Evolutionary conservation across 768 basidiomycete genomes (phyloP).

Genomic region (Pulveroboletus ravenelii): DNA sequence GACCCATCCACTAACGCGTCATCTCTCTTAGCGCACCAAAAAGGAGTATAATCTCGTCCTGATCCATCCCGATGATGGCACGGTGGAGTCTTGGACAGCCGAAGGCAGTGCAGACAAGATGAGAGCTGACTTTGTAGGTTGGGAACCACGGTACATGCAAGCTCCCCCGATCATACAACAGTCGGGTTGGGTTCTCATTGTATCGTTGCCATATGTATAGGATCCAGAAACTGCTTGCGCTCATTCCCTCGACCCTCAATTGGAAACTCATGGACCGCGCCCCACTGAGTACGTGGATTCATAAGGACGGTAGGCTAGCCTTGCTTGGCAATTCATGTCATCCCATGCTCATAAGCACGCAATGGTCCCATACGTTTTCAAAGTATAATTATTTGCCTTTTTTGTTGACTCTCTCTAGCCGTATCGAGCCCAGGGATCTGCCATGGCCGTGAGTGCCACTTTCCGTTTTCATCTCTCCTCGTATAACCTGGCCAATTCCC

Average conservation of each 20-base stretch:
- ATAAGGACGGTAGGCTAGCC: conserved; percentile 38
- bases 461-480: not conserved
- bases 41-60: conserved; percentile 45
- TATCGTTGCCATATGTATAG: conserved; percentile 16
- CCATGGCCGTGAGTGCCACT: conserved; percentile 41
- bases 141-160: conserved; percentile 42
- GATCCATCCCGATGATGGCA: conserved; percentile 35
- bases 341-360: conserved; percentile 41
- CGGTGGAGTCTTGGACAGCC: conserved; percentile 41
- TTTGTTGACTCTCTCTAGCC: conserved; percentile 39
- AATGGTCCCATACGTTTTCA: not conserved
- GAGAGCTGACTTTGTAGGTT: conserved; percentile 41
- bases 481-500: not conserved
- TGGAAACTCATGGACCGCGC: conserved; percentile 47
- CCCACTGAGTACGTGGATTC: conserved; percentile 47
- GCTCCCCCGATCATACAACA: not conserved
- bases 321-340: conserved; percentile 55
- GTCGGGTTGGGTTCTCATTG: conserved; percentile 3
- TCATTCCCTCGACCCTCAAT: conserved; percentile 43
- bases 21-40: conserved; percentile 26
- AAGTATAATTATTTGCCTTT: not conserved
- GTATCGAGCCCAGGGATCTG: conserved; percentile 51
- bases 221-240: conserved; percentile 40
- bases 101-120: conserved; percentile 43
- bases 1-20: not conserved